Percentiles rank a stretch among this genome's conserved stretches.
These are phyloP conservation scores for Sextonia rubra DNA, from an alignment of 164 flowering plant species.

Conservation along the genomic window DNA sequence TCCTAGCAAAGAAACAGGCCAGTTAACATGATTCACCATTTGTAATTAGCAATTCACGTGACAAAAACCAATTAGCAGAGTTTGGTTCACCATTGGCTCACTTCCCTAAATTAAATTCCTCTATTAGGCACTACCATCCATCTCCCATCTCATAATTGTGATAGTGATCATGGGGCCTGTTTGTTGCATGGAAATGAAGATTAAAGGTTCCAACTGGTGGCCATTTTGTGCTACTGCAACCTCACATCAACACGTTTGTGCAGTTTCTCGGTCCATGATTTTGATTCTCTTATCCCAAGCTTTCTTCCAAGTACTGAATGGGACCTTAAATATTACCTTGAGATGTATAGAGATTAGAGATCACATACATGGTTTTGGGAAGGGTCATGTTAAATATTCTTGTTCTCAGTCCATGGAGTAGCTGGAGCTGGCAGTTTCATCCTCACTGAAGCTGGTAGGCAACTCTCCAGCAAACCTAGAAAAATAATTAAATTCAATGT, in stretches of 20 bases:
- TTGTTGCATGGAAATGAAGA: no score
- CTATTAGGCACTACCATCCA: not conserved
- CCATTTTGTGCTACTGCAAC: no score
- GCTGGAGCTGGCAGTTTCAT: slow-evolving; percentile 61
- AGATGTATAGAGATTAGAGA: no score
- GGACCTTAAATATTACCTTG: no score
- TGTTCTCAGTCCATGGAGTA: slow-evolving; percentile 41
- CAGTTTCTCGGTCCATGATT: not conserved
- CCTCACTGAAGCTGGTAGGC: slow-evolving; percentile 63
- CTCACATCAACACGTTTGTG: no score
- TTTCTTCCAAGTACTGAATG: not conserved
- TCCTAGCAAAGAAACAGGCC: no score
- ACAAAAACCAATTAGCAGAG: not conserved
- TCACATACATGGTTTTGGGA: no score
- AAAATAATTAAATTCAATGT: not conserved
- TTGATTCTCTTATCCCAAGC: not conserved
- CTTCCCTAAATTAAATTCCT: not conserved
- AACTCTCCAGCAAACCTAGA: slow-evolving; percentile 33
- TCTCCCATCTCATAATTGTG: not conserved
- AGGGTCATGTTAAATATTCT: no score
- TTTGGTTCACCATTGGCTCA: not conserved
- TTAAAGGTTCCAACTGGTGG: no score
- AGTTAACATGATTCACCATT: not conserved
- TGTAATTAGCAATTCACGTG: not conserved
- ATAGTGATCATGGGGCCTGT: not conserved